Base-by-base conservation (phyloP, 305 asterid species). In the Rubia balearica region DNA sequence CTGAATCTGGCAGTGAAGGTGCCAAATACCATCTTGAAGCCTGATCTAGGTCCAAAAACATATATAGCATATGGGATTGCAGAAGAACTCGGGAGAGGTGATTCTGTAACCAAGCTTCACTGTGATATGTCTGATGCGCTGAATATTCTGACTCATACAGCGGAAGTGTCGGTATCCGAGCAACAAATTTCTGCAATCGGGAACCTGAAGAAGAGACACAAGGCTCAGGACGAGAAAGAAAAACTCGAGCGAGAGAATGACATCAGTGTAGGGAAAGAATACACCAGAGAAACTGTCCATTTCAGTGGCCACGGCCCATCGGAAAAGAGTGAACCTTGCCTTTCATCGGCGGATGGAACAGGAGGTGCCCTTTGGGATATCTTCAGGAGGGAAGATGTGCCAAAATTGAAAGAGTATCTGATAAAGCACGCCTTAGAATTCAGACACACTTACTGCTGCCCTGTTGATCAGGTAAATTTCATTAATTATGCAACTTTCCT, bases 101-200 rank as follows among this genome's bases (percentile, higher is more conserved):
- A 93, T 82, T 93, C 98, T 10, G 97, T 93, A 33, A 93, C 98
- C 69, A 93, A 87, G 84, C 98, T 93, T 68, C 98, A 93, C 71
- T 86, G 87, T 49, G 98, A 93, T 68, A 87, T 90, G 98, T 89
- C 98, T 3, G 98, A 93, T 81, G 97, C 98, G 87, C 96, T 90
- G 68, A 93, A 90, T 73, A 90, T 93, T 59, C 82, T 93, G 87
- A 90, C 96, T 30, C 96, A 89, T 85, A 85, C 91, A 8, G 87
- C 88, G 38, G 92, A 89, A 30, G 91, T 89, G 73, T 78, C 73
- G 33, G 16, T 86, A 73, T 75, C 76, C 24, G 81, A 83, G 17
- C 78, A 84, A 76, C 96, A 88, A 66, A 42, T 57, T 27, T 68
- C 77, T 68, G 92, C 92, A 63, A 91, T 91, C 69, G 76, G 80